phyloP scores from a whole-genome alignment of 140 eudicot genomes.

The Senecio squalidus region DNA sequence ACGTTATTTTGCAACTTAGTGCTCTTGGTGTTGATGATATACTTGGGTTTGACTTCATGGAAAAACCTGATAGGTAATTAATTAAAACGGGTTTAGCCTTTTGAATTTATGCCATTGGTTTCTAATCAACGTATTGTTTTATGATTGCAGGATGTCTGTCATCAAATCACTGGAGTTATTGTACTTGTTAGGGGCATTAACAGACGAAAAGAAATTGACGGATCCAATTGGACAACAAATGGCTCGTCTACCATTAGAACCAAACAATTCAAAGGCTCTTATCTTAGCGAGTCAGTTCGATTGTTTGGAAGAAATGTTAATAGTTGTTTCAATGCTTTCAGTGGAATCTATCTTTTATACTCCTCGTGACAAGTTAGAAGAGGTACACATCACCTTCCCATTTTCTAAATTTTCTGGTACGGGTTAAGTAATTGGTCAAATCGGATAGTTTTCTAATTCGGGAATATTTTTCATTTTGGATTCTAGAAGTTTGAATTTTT shows the following conservation, averaged over 20 bases:
- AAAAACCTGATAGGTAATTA: conserved; percentile 77
- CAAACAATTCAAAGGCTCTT: conserved; percentile 79
- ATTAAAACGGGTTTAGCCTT: background rate
- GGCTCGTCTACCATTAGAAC: conserved; percentile 91
- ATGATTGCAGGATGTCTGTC: conserved; percentile 56
- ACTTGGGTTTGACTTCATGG: conserved; percentile 88
- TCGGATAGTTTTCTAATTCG: too few species aligned
- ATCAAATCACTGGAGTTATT: conserved; percentile 71
- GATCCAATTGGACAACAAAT: conserved; percentile 92
- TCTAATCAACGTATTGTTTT: background rate
- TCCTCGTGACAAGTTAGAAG: conserved; percentile 88
- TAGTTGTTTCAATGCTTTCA: conserved; percentile 84
- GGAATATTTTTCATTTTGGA: too few species aligned
- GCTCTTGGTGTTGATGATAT: conserved; percentile 92
- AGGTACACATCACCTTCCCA: conserved; percentile 42
- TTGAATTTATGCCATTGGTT: background rate
- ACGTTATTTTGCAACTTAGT: conserved; percentile 85
- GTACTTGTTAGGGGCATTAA: conserved; percentile 77
- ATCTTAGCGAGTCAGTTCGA: conserved; percentile 73
- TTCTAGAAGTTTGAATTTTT: background rate
- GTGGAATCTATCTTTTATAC: conserved; percentile 89
- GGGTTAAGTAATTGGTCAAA: too few species aligned
- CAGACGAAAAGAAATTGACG: conserved; percentile 68
- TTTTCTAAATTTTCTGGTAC: too few species aligned
- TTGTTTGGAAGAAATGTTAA: conserved; percentile 91